These are phyloP conservation scores for Davidsoniella australis DNA, from an alignment of 2,329 filamentous ascomycete genomes.

Conservation along the genomic window DNA sequence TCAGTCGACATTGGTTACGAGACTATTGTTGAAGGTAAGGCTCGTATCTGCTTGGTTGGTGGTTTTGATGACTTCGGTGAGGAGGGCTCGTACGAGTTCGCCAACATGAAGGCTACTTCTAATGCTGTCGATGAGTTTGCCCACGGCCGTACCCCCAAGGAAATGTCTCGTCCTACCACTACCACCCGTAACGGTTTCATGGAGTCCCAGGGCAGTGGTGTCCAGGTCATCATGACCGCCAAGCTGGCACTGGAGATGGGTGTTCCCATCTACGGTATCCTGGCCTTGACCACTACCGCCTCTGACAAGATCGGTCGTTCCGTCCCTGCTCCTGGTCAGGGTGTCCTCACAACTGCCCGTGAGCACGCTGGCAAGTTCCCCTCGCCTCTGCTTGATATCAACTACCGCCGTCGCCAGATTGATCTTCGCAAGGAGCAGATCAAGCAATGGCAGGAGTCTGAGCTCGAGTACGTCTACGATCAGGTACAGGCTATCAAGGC, in stretches of 20 bases:
- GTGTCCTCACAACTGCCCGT: constrained; percentile 87
- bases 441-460: constrained; percentile 90
- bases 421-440: constrained; percentile 88
- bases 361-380: constrained; percentile 85
- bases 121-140: constrained; percentile 93
- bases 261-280: constrained; percentile 87
- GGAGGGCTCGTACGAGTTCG: constrained; percentile 97
- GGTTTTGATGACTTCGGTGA: constrained; percentile 99
- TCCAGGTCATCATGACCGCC: constrained; percentile 97
- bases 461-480: constrained; percentile 81
- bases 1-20: constrained; percentile 96
- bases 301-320: constrained; percentile 99
- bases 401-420: constrained; percentile 89
- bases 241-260: constrained; percentile 95
- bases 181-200: constrained; percentile 97
- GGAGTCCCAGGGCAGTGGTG: constrained; percentile 97
- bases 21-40: constrained; percentile 96
- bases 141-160: constrained; percentile 82
- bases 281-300: constrained; percentile 85
- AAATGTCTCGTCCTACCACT: constrained; percentile 96
- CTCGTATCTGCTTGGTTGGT: constrained; percentile 90
- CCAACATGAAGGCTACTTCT: constrained; percentile 99
- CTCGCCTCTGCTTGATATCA: constrained; percentile 89
- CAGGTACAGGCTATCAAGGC: constrained; percentile 84
- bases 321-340: constrained; percentile 87